Base-by-base conservation (phyloP, 805 yeast genomes). In the Naumovozyma baii region DNA sequence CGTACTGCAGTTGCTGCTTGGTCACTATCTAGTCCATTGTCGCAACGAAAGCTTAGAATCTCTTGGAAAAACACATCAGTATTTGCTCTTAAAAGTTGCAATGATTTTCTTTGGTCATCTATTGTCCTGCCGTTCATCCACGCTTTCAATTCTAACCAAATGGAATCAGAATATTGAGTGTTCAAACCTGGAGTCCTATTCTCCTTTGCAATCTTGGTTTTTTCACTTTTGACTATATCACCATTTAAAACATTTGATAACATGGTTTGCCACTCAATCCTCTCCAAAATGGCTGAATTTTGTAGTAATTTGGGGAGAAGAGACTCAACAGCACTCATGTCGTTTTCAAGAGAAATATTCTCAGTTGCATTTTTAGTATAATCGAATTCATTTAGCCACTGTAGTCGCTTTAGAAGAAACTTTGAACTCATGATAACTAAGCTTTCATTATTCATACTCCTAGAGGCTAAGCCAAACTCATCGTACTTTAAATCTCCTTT, bases 251-350 rank as follows among this genome's bases (percentile, higher is more conserved):
- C 97, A 2, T 87, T 73, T 9, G 83, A 73, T 36, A 92, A 69
- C 95, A 92, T 86, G 0, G 90, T 75, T 61, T 92, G 97, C 98
- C 98, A 92, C 62, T 87, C 95, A 10, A 88, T 66, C 36, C 97
- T 70, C 55, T 87, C 96, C 9, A 78, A 52, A 5, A 80, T 77
- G 18, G 52, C 47, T 5, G 67, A 61, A 39, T 63, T 60, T 3
- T 61, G 47, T 4, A 55, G 40, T 10, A 62, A 41, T 22, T 50
- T 8, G 10, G 48, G 41, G 16, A 43, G 37, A 18, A 42, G 30
- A 29, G 47, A 41, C n/a, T 29, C 18, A 20, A 25, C 8, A 13
- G 36, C 25, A 10, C 31, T 29, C 5, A 18, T 19, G 15, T 41
- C 38, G n/a, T 25, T 13, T 13, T 25, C 29, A 18, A 15, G 5